A percentile compares a stretch with the other conserved stretches of the same genome.
phyloP scores from a whole-genome alignment of 2,329 filamentous ascomycete genomes.

The Ampelomyces quisqualis region DNA sequence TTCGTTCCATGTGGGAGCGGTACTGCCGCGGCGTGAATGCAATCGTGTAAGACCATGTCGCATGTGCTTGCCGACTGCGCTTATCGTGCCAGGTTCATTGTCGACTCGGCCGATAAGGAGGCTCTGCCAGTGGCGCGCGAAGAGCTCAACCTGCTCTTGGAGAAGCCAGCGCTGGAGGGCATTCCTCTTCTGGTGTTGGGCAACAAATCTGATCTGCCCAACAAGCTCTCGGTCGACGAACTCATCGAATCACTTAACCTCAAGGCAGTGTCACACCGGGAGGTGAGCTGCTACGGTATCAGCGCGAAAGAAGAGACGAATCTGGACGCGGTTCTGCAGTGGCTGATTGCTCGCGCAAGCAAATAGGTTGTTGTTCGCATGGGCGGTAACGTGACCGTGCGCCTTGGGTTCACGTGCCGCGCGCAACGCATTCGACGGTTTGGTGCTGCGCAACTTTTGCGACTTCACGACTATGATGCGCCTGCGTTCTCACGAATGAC shows the following conservation, averaged over 20 bases:
- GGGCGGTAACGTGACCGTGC: constrained; percentile 28
- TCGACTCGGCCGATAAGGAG: constrained; percentile 86
- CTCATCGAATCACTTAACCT: constrained; percentile 90
- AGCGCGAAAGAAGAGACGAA: constrained; percentile 99
- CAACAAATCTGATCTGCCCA: constrained; percentile 94
- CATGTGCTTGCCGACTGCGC: constrained; percentile 17
- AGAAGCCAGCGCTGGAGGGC: constrained; percentile 78
- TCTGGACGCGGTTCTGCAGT: constrained; percentile 92
- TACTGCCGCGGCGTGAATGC: constrained; percentile 97
- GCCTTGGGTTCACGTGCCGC: constrained; percentile 22
- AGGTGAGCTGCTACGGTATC: constrained; percentile 98
- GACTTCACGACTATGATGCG: constrained; percentile 33
- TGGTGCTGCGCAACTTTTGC: constrained; percentile 22
- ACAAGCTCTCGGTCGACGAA: constrained; percentile 90
- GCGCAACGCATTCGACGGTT: constrained; percentile 21
- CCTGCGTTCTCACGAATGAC: constrained; percentile 40
- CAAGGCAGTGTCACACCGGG: constrained; percentile 83
- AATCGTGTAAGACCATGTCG: constrained; percentile 66
- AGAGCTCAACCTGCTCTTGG: constrained; percentile 86
- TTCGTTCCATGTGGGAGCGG: constrained; percentile 98
- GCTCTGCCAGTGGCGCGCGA: constrained; percentile 83
- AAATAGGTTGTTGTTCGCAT: constrained; percentile 30
- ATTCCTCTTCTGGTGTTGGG: constrained; percentile 93
- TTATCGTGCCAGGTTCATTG: constrained; percentile 70
- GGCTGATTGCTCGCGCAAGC: constrained; percentile 85